Percentiles rank a stretch among this genome's conserved stretches.
These are phyloP conservation scores for Talaromyces atroroseus DNA, from an alignment of 2,329 filamentous ascomycete genomes.

Conservation along the genomic window DNA sequence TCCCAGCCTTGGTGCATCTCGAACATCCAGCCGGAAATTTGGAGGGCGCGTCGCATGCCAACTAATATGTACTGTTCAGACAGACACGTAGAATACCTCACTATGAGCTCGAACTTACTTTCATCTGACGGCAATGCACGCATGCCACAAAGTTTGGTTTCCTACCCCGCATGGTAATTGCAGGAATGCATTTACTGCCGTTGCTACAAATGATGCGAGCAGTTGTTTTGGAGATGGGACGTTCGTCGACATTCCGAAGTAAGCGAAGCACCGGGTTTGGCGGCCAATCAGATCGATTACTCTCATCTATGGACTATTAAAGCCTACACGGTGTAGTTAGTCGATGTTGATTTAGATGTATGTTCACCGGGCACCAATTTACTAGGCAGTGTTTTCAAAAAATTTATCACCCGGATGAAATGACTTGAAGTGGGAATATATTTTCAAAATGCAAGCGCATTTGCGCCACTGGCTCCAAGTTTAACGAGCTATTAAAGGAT, in stretches of 20 bases:
- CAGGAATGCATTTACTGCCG: not conserved
- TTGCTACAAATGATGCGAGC: not conserved
- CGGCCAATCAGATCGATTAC: too few species aligned
- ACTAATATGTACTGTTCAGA: conserved; percentile 2
- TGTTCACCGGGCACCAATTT: too few species aligned
- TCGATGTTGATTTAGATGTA: too few species aligned
- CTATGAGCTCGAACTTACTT: not conserved
- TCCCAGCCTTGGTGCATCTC: conserved; percentile 10
- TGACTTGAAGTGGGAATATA: too few species aligned
- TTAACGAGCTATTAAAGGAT: not conserved
- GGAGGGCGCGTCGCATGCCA: conserved; percentile 5
- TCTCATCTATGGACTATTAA: too few species aligned
- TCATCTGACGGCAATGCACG: conserved; percentile 15
- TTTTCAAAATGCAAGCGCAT: too few species aligned
- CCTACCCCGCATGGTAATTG: conserved; percentile 10
- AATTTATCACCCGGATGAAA: too few species aligned
- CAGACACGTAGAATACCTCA: not conserved
- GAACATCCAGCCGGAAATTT: conserved; percentile 12
- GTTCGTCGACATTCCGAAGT: too few species aligned
- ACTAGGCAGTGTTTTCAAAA: too few species aligned
- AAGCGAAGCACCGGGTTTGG: too few species aligned
- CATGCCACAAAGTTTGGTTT: conserved; percentile 13
- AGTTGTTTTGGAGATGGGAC: not conserved
- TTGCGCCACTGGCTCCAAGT: not conserved
- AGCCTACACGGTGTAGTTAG: too few species aligned